Evolutionary conservation across 129 eudicot species (phyloP), one percentile per base, ranked within the genome.

Genomic region (Ambrosia artemisiifolia): DNA sequence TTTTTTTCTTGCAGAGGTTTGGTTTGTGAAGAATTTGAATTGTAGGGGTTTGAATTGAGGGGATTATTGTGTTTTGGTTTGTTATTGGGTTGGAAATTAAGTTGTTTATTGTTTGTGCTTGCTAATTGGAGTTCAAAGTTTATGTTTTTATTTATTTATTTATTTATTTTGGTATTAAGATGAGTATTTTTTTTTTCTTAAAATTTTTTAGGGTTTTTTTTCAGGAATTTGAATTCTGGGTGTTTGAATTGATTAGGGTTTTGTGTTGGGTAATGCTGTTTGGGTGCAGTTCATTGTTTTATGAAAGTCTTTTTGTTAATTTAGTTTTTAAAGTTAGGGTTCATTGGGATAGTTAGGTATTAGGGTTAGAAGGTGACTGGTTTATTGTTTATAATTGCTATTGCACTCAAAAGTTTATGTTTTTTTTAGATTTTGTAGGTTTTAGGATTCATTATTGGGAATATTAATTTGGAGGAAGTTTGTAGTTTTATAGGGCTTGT

Each of bases 321-420:
- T 63, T 68, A 59, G 69, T 42, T 55, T 71, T 64, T 10, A 40
- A 76, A 76, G 71, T 79, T 86, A 86, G 88, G 92, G 88, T 60
- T 86, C 56, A 66, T 44, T 49, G 14, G 67, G 42, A 2, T 63
- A 4, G 34, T 5, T 44, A 16, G 38, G 67, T 56, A 57, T 72
- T 67, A 34, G 24, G 73, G 24, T 67, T 66, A 20, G 17, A 55
- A 43, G 11, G 18, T 42, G 30, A 43, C 49, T n/a, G n/a, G n/a
- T n/a, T n/a, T n/a, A n/a, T n/a, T n/a, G n/a, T n/a, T n/a, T n/a
- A n/a, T n/a, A n/a, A n/a, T n/a, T n/a, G n/a, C n/a, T n/a, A n/a
- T 54, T 42, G 38, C 65, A 44, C 70, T 63, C 32, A 19, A 47
- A 32, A 73, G 61, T 61, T 72, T 2, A 8, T 44, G 47, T 0